Evolutionary conservation across 495 filamentous ascomycete species (phyloP).

Genomic region (Tetracladium marchalianum): DNA sequence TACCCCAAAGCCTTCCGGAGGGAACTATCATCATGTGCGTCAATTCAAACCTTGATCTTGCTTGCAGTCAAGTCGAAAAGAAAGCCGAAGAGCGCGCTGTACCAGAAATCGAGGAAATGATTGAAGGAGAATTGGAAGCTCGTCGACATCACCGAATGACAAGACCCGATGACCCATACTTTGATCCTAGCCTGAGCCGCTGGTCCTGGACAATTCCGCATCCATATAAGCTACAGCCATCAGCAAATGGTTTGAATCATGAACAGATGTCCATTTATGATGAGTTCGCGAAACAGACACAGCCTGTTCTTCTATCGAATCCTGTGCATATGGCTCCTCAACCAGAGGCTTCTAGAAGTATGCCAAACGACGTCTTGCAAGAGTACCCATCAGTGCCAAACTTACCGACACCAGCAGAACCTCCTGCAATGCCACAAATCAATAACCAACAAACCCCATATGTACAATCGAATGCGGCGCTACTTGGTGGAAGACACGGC

Average conservation of each 20-base stretch:
- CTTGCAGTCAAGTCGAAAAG: conserved; percentile 86
- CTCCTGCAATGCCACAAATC: conserved; percentile 64
- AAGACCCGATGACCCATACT: conserved; percentile 70
- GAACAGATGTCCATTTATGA: conserved; percentile 95
- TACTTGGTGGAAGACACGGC: conserved; percentile 25
- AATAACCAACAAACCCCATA: conserved; percentile 52
- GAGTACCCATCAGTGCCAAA: conserved; percentile 72
- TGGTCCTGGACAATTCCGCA: conserved; percentile 86
- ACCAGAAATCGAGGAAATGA: conserved; percentile 86
- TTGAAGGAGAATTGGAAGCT: conserved; percentile 62
- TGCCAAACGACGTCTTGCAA: conserved; percentile 65
- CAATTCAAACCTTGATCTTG: conserved; percentile 91
- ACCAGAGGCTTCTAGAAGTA: conserved; percentile 41
- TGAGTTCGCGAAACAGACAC: conserved; percentile 79
- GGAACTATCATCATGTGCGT: conserved; percentile 93
- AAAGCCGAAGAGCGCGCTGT: conserved; percentile 88
- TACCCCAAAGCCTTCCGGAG: conserved; percentile 68
- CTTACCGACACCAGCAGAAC: conserved; percentile 71
- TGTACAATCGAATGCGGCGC: conserved; percentile 28
- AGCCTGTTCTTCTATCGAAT: conserved; percentile 24
- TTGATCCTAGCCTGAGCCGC: conserved; percentile 67
- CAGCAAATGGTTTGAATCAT: conserved; percentile 63
- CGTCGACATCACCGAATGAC: conserved; percentile 61
- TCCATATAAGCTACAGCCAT: conserved; percentile 69
- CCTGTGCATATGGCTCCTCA: conserved; percentile 36